Evolutionary conservation across 192 early-diverging fungal genomes (phyloP).

Genomic region (Dispira simplex): DNA sequence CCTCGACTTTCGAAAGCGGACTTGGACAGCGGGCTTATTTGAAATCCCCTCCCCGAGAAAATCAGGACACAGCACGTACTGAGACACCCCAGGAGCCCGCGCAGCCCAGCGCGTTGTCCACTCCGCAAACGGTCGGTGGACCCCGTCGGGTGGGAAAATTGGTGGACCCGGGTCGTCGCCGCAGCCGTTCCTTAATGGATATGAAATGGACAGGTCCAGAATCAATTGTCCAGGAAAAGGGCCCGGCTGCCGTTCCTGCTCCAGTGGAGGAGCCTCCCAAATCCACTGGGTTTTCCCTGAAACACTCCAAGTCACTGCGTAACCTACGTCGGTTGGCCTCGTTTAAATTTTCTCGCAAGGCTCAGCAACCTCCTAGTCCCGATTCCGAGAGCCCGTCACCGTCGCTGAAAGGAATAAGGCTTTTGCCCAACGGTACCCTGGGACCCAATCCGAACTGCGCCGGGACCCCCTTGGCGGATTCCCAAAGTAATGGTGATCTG

Average conservation of each 20-base stretch:
- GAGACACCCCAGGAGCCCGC: neutral
- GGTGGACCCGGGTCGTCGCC: neutral
- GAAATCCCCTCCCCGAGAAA: neutral
- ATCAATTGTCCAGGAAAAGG: too few relatives aligned
- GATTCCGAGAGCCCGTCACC: too few relatives aligned
- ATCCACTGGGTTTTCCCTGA: neutral
- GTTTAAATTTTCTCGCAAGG: neutral
- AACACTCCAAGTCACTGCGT: slow-evolving; percentile 2
- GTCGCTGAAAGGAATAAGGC: too few relatives aligned
- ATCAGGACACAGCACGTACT: neutral
- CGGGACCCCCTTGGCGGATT: too few relatives aligned
- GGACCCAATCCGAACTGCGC: too few relatives aligned
- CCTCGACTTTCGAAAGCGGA: too few relatives aligned
- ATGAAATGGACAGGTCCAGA: too few relatives aligned
- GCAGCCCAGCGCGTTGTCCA: neutral
- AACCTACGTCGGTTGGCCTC: slow-evolving; percentile 1
- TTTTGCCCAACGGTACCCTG: too few relatives aligned
- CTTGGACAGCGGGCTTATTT: neutral
- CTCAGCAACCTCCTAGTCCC: neutral
- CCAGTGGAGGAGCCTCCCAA: too few relatives aligned
- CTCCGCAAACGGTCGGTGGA: neutral
- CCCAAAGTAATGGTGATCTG: too few relatives aligned
- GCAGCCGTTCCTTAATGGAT: neutral
- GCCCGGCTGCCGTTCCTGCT: too few relatives aligned
- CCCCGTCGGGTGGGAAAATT: neutral